phyloP scores from a whole-genome alignment of 2,329 filamentous ascomycete genomes.

The Dactylellina parvicollis region DNA sequence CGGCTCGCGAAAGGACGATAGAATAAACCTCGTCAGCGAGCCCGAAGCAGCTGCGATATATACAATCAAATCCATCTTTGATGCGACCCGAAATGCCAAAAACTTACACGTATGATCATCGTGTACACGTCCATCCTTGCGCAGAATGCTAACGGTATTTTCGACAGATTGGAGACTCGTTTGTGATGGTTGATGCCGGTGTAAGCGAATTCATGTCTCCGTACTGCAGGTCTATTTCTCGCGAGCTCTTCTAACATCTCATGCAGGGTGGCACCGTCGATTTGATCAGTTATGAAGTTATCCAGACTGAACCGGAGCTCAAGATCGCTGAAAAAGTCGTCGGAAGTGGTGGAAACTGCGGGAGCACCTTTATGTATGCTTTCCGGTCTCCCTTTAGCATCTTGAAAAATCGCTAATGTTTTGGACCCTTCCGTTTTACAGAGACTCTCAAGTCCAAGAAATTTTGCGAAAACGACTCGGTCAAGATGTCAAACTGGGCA shows the following conservation, averaged over 20 bases:
- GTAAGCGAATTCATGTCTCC: slow-evolving; percentile 62
- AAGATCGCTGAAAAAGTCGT: slow-evolving; percentile 82
- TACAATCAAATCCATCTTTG: slow-evolving; percentile 55
- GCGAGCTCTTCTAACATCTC: not conserved
- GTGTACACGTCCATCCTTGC: not conserved
- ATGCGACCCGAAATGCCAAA: slow-evolving; percentile 31
- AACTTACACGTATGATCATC: slow-evolving; percentile 31
- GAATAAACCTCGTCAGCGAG: slow-evolving; percentile 57
- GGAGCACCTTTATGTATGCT: slow-evolving; percentile 81
- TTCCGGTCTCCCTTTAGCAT: not conserved
- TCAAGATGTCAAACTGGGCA: slow-evolving; percentile 73
- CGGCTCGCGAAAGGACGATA: slow-evolving; percentile 53
- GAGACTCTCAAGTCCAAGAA: slow-evolving; percentile 74
- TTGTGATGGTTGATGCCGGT: slow-evolving; percentile 68
- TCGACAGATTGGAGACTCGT: slow-evolving; percentile 64
- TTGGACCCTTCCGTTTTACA: slow-evolving; percentile 37
- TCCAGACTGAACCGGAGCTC: slow-evolving; percentile 73
- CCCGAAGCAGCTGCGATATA: slow-evolving; percentile 59
- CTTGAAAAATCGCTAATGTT: too few relatives aligned
- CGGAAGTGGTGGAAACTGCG: slow-evolving; percentile 80
- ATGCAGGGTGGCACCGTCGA: slow-evolving; percentile 59
- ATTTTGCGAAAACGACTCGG: slow-evolving; percentile 75
- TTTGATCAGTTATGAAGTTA: slow-evolving; percentile 75
- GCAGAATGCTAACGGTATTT: slow-evolving; percentile 12
- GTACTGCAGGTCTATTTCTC: too few relatives aligned